Evolutionary conservation across 2,329 filamentous ascomycete species (phyloP).

Genomic region (Fusarium xylarioides): DNA sequence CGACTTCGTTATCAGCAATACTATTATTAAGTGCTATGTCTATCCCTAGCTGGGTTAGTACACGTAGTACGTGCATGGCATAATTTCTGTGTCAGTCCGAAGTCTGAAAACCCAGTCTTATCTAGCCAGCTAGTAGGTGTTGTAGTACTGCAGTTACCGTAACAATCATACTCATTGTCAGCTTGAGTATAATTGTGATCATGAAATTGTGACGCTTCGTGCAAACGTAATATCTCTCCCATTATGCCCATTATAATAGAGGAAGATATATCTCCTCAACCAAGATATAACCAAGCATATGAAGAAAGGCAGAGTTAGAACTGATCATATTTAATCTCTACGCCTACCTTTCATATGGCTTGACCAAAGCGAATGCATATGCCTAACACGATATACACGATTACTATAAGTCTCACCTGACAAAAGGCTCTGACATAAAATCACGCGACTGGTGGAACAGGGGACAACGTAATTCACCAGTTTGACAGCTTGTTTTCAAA

Average conservation of each 20-base stretch:
- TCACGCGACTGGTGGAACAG: constrained; percentile 9
- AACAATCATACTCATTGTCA: background rate
- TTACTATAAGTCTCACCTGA: constrained; percentile 1
- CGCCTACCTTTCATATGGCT: background rate
- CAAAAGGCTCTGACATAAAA: background rate
- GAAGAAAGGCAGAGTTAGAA: background rate
- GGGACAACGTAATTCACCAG: constrained; percentile 2
- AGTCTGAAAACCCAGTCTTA: background rate
- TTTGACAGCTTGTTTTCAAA: constrained; percentile 18
- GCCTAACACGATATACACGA: background rate
- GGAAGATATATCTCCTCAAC: background rate
- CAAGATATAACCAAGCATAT: background rate
- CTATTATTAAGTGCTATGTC: background rate
- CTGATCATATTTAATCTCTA: background rate
- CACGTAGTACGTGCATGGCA: background rate
- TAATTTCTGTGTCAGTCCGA: background rate
- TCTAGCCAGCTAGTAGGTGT: background rate
- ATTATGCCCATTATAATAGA: background rate
- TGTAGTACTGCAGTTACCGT: background rate
- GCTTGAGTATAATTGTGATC: background rate
- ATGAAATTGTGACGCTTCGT: too few species aligned
- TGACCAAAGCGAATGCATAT: background rate
- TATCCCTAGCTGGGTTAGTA: background rate
- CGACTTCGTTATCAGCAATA: background rate
- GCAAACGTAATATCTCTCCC: background rate